A percentile compares a stretch with the other conserved stretches of the same genome.
Evolutionary conservation across 2,329 filamentous ascomycete species (phyloP).

Genomic region (Cadophora luteo-olivacea): DNA sequence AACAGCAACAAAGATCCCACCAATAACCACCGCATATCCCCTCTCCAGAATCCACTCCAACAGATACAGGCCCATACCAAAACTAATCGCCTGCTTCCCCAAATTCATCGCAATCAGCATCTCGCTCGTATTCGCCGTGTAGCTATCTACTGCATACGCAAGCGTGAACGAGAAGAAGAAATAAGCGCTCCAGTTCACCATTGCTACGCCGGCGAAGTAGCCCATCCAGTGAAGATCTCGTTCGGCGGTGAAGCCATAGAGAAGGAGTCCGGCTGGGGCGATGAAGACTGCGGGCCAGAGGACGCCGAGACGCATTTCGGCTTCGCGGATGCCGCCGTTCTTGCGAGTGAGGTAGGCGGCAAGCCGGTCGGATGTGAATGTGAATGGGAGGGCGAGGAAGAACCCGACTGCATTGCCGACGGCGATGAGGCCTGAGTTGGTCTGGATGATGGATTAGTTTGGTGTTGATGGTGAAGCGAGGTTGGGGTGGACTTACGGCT

Average conservation of each 20-base stretch:
- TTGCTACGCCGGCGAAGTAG: conserved; percentile 57
- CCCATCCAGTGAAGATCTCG: conserved; percentile 58
- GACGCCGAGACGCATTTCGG: conserved; percentile 50
- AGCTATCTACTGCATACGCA: conserved; percentile 66
- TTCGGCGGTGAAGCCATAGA: conserved; percentile 63
- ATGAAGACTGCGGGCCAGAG: conserved; percentile 59
- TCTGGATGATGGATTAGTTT: not conserved
- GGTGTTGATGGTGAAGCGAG: not conserved
- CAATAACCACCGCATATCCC: conserved; percentile 59
- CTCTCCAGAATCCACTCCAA: conserved; percentile 56
- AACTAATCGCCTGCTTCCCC: conserved; percentile 62
- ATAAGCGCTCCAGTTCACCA: conserved; percentile 57
- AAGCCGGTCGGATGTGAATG: conserved; percentile 49
- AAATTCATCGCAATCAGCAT: conserved; percentile 67
- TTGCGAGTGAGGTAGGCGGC: conserved; percentile 48
- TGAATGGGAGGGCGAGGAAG: conserved; percentile 52
- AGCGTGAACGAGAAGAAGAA: conserved; percentile 65
- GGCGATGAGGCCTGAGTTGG: conserved; percentile 51
- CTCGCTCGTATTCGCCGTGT: conserved; percentile 64
- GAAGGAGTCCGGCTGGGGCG: conserved; percentile 60
- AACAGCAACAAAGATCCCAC: conserved; percentile 56
- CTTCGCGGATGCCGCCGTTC: conserved; percentile 49
- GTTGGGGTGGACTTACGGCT: conserved; percentile 40
- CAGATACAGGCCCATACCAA: conserved; percentile 57
- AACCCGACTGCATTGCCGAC: conserved; percentile 48